A percentile compares a stretch with the other conserved stretches of the same genome.
Evolutionary conservation across 306 rosid species (phyloP).

Genomic region (Cotoneaster glaucophyllus): DNA sequence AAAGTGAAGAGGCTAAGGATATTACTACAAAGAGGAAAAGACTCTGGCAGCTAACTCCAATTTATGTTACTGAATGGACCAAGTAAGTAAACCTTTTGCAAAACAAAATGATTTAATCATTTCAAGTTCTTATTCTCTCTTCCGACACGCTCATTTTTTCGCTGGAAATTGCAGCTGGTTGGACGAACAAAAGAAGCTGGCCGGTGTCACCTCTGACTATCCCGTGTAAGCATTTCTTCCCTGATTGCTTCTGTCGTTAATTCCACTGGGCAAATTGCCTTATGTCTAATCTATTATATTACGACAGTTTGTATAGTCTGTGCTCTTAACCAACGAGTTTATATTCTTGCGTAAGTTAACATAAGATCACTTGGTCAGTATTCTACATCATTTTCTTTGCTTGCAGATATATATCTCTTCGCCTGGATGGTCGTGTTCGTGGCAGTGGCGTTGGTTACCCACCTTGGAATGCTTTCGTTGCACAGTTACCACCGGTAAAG

Average conservation of each 20-base stretch:
- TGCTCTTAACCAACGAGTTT: neutral
- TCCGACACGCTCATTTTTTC: neutral
- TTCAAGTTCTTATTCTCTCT: neutral
- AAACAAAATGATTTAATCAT: neutral
- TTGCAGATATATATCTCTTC: constrained; percentile 76
- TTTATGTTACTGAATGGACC: constrained; percentile 55
- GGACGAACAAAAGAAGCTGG: constrained; percentile 81
- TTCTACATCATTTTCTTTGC: neutral
- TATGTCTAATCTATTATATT: too few species aligned
- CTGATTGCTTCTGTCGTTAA: neutral
- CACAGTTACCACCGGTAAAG: constrained; percentile 78
- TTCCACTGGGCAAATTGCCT: neutral
- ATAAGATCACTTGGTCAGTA: neutral
- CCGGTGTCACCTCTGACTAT: constrained; percentile 74
- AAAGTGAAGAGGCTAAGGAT: constrained; percentile 46
- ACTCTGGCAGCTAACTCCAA: constrained; percentile 82
- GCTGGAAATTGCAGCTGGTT: constrained; percentile 56
- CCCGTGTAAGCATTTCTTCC: constrained; percentile 66
- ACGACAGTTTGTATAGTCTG: neutral
- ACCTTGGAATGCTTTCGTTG: constrained; percentile 96
- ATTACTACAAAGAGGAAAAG: constrained; percentile 54
- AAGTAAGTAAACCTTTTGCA: constrained; percentile 41
- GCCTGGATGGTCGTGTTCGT: constrained; percentile 91
- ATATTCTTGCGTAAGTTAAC: neutral
- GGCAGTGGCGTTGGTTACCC: constrained; percentile 96